Base-by-base conservation (phyloP, 2,329 filamentous ascomycete genomes). In the Cercospora nicotianae region DNA sequence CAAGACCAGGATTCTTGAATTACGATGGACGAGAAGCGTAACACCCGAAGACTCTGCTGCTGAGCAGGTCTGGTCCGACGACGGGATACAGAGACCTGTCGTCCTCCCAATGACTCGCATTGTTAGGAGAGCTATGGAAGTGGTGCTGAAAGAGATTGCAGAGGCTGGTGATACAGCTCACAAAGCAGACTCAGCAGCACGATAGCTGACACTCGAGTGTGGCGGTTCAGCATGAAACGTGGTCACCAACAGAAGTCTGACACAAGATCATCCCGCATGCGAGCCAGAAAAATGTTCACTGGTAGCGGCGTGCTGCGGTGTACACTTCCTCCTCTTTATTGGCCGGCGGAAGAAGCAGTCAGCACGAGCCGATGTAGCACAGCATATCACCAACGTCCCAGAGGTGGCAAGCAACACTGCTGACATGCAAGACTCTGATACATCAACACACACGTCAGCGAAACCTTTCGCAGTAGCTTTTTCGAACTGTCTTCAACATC, bases 21-120 rank as follows among this genome's bases (percentile, higher is more conserved):
- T 71, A 51, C 57, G 69, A 16, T 71, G 69, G 69, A 71, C 68
- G 16, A 68, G 60, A 45, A 70, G 67, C 13, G 60, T 71, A 2
- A 62, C 65, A 12, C 59, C 60, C 6, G 69, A 71, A n/a, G 67
- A 70, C 16, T 60, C 30, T 42, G 65, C 67, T 57, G 60, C 68
- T 13, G 68, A 71, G 53, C 58, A 64, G 9, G 60, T 66, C 2
- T 71, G 69, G 69, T 67, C 51, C 18, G 28, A 67, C 23, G 69
- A 71, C 61, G 69, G 69, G 1, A 66, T 71, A 2, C 60, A 70
- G 51, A 42, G 69, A 45, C 69, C 68, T 3, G 57, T 71, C 9
- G 67, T 71, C 5, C 59, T 70, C 28, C 69, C 68, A 5, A 71
- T 71, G 68, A 71, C 69, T 3, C 60, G 63, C 4, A 70, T 71